Conservation (phyloP, 495 filamentous ascomycete genomes). For the Annulohypoxylon bovei region DNA sequence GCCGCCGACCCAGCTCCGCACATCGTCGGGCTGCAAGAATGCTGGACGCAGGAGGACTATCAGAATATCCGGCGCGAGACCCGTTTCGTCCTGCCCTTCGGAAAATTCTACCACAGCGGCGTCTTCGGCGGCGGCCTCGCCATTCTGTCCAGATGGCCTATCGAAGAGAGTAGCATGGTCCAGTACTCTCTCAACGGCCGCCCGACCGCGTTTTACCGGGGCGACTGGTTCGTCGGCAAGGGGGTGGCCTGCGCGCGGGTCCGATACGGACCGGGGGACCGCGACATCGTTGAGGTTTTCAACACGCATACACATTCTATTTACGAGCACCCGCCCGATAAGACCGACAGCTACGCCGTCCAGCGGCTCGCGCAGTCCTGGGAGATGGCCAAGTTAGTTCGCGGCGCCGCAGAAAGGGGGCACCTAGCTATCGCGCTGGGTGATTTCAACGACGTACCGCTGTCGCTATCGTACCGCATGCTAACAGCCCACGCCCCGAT, state of each 20-base stretch:
- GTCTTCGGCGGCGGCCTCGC: constrained; percentile 90
- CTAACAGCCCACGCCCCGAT: constrained; percentile 83
- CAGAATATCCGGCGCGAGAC: constrained; percentile 79
- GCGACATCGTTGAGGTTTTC: constrained; percentile 89
- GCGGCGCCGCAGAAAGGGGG: constrained; percentile 83
- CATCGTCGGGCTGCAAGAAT: constrained; percentile 95
- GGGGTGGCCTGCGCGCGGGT: constrained; percentile 89
- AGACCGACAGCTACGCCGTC: constrained; percentile 84
- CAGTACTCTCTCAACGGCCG: constrained; percentile 92
- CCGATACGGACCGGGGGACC: constrained; percentile 69
- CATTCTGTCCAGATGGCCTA: constrained; percentile 96
- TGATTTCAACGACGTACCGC: constrained; percentile 94
- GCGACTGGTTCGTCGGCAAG: constrained; percentile 96
- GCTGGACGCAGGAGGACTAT: constrained; percentile 94
- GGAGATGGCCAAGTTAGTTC: constrained; percentile 93
- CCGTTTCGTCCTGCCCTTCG: constrained; percentile 82
- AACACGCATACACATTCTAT: constrained; percentile 91
- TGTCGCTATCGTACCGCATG: constrained; percentile 85
- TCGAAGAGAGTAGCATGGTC: constrained; percentile 88
- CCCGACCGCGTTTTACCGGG: constrained; percentile 90
- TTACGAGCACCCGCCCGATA: constrained; percentile 74
- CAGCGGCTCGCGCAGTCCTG: constrained; percentile 96
- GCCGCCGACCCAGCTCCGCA: constrained; percentile 73
- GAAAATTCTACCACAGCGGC: constrained; percentile 92
- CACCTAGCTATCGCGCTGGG: constrained; percentile 86